These are phyloP conservation scores for Colletotrichum eleusines DNA, from an alignment of 2,329 filamentous ascomycete genomes.

Conservation along the genomic window DNA sequence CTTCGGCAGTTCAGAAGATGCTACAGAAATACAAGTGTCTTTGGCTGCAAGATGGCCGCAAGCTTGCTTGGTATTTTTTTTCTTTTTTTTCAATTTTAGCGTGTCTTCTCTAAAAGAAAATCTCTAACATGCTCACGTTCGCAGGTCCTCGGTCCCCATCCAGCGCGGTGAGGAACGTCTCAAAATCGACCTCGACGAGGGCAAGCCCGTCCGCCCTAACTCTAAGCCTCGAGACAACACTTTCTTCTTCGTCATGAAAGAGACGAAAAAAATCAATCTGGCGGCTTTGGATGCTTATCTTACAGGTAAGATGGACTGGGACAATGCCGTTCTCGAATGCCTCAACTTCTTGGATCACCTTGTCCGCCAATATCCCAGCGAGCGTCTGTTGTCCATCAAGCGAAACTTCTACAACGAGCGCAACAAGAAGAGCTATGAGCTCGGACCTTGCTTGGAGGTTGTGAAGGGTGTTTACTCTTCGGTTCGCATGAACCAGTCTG, in stretches of 20 bases:
- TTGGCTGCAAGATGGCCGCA: slow-evolving; percentile 86
- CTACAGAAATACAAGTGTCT: slow-evolving; percentile 61
- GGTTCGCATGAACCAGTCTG: slow-evolving; percentile 76
- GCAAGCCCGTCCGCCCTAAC: slow-evolving; percentile 58
- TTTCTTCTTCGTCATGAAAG: slow-evolving; percentile 72
- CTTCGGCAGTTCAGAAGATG: slow-evolving; percentile 66
- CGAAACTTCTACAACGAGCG: slow-evolving; percentile 80
- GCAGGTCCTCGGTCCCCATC: slow-evolving; percentile 55
- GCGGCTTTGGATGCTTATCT: slow-evolving; percentile 76
- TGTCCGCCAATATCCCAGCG: slow-evolving; percentile 81
- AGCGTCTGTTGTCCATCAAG: slow-evolving; percentile 77
- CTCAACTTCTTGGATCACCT: slow-evolving; percentile 94
- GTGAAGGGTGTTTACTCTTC: slow-evolving; percentile 93
- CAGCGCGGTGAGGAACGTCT: slow-evolving; percentile 65
- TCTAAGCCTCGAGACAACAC: slow-evolving; percentile 55
- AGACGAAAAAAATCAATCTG: slow-evolving; percentile 78
- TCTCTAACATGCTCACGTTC: slow-evolving; percentile 34
- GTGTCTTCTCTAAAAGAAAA: neutral
- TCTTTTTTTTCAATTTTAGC: slow-evolving; percentile 43
- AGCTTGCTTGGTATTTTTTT: slow-evolving; percentile 80
- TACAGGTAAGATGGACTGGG: slow-evolving; percentile 67
- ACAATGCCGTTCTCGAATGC: slow-evolving; percentile 78
- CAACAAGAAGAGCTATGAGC: slow-evolving; percentile 60
- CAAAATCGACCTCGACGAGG: slow-evolving; percentile 79
- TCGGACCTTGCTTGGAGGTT: slow-evolving; percentile 76